phyloP scores from a whole-genome alignment of 106 monocot species.

The Iris macrosiphon region DNA sequence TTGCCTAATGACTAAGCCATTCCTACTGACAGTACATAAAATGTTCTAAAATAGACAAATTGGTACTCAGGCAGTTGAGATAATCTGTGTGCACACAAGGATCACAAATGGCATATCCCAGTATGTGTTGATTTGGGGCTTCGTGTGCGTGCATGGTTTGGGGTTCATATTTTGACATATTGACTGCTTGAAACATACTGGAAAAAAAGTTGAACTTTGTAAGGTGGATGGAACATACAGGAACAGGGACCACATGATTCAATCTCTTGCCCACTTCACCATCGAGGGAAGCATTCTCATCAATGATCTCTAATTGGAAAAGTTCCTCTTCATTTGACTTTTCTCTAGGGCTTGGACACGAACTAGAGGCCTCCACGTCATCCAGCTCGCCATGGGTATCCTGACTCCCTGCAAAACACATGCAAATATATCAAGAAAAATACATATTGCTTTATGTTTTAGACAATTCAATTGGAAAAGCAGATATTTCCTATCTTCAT shows the following conservation, averaged over 20 bases:
- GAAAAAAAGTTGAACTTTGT: neutral
- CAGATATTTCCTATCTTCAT: neutral
- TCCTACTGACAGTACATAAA: neutral
- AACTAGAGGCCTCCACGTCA: slow-evolving; percentile 24
- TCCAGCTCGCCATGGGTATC: slow-evolving; percentile 6
- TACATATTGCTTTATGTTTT: neutral
- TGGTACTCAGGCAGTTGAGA: neutral
- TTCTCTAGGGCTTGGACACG: slow-evolving; percentile 51
- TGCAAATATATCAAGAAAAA: neutral
- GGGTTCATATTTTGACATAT: neutral
- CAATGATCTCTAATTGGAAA: slow-evolving; percentile 39
- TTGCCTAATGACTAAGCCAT: too few species aligned
- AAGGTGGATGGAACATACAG: slow-evolving; percentile 43
- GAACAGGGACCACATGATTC: slow-evolving; percentile 64
- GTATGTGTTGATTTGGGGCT: too few species aligned
- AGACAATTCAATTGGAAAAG: neutral
- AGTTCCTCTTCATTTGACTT: slow-evolving; percentile 26
- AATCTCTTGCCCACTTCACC: slow-evolving; percentile 89
- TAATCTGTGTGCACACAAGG: neutral
- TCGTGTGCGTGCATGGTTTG: neutral
- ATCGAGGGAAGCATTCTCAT: slow-evolving; percentile 61
- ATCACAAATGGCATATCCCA: neutral
- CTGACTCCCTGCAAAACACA: slow-evolving; percentile 21
- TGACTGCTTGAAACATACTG: neutral
- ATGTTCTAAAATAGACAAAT: neutral